Base-by-base conservation (phyloP, 805 yeast species). In the Myxozyma nipponensis region DNA sequence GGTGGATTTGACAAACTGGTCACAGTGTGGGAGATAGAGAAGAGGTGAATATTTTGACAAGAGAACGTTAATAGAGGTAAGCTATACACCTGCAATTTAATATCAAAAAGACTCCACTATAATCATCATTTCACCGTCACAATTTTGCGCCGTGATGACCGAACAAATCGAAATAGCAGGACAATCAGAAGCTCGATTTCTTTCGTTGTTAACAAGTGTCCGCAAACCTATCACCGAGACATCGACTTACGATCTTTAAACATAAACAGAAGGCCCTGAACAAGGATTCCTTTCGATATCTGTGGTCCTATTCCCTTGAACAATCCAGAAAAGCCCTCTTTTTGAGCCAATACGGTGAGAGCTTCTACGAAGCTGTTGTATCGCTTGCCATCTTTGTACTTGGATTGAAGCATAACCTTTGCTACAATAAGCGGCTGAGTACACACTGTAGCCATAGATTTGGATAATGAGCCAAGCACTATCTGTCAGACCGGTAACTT, bases 351-450 rank as follows among this genome's bases (percentile, higher is more conserved):
- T 63, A 80, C 77, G 23, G 62, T 65, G 61, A 87, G 69, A 3
- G 86, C 88, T 32, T 81, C 77, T 42, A 81, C 84, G 44, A 75
- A 71, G 43, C 74, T 72, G 63, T 82, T 79, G 44, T 71, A 66
- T 7, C 53, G 53, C 42, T 75, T 63, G 2, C 58, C 61, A 19
- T 70, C 67, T 21, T 66, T 69, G 34, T 63, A 65, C 52, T 68
- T 66, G 22, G 72, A 74, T 68, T 87, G 95, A 54, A 86, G 77
- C 78, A 85, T 78, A 15, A 85, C 91, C 68, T 87, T 87, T 13
- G 95, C 81, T 1, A 86, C 85, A 62, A 87, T 87, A 66, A 87
- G 71, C 2, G 95, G 95, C 70, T 86, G 95, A 0, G 95, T 86
- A 2, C 80, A 74, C 10, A 86, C 41, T 0, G 95, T 87, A 4